These are phyloP conservation scores for Aspergillus tanneri DNA, from an alignment of 2,329 filamentous ascomycete genomes.

Conservation along the genomic window DNA sequence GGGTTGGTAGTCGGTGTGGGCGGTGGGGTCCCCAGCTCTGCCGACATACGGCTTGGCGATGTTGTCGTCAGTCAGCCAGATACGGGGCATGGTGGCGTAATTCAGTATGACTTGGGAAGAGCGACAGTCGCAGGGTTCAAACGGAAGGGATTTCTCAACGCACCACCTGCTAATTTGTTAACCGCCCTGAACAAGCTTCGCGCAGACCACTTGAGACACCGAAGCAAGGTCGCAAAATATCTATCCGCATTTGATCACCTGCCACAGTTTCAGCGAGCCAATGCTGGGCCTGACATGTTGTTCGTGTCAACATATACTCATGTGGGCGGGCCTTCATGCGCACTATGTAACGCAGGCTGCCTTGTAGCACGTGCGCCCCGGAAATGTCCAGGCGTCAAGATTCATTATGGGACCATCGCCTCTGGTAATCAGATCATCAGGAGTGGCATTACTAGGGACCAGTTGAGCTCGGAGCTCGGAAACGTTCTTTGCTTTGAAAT, in stretches of 20 bases:
- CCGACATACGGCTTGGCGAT: constrained; percentile 26
- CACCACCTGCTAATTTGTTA: constrained; percentile 17
- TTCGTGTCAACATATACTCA: constrained; percentile 31
- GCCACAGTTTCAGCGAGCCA: neutral
- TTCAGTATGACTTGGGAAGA: constrained; percentile 30
- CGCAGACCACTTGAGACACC: neutral
- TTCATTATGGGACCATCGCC: constrained; percentile 23
- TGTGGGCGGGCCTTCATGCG: constrained; percentile 31
- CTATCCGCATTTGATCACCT: constrained; percentile 2
- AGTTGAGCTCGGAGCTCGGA: neutral
- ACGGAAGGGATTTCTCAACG: constrained; percentile 16
- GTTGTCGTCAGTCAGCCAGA: constrained; percentile 22
- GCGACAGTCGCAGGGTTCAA: constrained; percentile 11
- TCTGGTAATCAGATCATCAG: constrained; percentile 22
- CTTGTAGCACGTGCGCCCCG: constrained; percentile 10
- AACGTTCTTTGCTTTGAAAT: neutral
- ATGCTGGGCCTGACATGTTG: constrained; percentile 3
- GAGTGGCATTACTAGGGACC: constrained; percentile 10
- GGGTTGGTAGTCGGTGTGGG: constrained; percentile 26
- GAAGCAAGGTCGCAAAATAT: neutral
- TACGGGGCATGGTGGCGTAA: constrained; percentile 21
- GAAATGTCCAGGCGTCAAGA: constrained; percentile 1
- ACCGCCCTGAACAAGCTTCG: constrained; percentile 9
- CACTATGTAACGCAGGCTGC: constrained; percentile 30
- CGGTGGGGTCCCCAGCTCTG: constrained; percentile 19